phyloP scores from a whole-genome alignment of 208 protist genomes.

The Wallacemonas collosoma region DNA sequence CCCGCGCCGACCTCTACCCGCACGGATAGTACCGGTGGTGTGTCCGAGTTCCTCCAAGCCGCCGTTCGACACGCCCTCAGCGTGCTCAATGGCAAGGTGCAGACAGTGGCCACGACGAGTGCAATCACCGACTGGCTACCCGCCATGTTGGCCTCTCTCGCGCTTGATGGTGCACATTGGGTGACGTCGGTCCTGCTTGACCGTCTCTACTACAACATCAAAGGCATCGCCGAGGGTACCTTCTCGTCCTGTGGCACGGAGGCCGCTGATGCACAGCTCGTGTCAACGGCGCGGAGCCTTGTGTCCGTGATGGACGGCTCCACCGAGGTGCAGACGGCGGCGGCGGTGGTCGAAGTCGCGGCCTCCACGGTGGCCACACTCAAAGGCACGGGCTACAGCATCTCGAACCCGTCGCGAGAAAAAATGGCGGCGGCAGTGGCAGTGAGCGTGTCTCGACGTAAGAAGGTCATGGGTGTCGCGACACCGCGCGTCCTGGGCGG shows the following conservation, averaged over 20 bases:
- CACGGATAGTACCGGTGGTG: background rate
- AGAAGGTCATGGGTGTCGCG: conserved; percentile 13
- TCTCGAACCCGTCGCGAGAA: conserved; percentile 22
- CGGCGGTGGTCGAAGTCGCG: conserved; percentile 34
- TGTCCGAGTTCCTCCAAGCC: background rate
- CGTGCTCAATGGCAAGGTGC: conserved; percentile 14
- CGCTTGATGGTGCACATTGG: conserved; percentile 39
- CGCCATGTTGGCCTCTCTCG: conserved; percentile 29
- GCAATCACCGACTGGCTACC: conserved; percentile 4
- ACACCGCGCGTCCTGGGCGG: conserved; percentile 10
- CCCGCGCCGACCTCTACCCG: conserved; percentile 2
- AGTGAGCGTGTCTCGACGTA: conserved; percentile 24
- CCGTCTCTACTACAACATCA: conserved; percentile 16
- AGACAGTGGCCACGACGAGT: background rate
- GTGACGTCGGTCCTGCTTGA: conserved; percentile 27
- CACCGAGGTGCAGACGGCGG: conserved; percentile 13
- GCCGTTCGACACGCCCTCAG: conserved; percentile 26
- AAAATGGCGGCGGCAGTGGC: conserved; percentile 35
- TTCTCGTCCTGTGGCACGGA: background rate
- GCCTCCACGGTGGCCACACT: conserved; percentile 24
- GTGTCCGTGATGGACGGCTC: conserved; percentile 6
- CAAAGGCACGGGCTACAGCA: conserved; percentile 20
- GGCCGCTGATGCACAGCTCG: background rate
- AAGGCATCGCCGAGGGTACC: conserved; percentile 3
- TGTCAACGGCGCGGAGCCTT: background rate